phyloP scores from a whole-genome alignment of 2,329 filamentous ascomycete species.

The Aspergillus sp. region DNA sequence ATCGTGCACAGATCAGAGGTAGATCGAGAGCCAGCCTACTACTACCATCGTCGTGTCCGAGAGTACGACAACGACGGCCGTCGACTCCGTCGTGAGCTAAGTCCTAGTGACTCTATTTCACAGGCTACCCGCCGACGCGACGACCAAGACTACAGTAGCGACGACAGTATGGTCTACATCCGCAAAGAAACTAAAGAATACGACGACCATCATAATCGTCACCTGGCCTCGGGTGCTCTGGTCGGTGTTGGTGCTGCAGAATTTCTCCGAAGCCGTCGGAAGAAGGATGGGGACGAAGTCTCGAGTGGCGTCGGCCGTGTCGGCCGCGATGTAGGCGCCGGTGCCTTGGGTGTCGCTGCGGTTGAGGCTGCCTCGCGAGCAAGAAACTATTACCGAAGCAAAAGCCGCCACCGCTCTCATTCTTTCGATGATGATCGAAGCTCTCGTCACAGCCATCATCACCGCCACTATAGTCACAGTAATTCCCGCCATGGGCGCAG shows the following conservation, averaged over 20 bases:
- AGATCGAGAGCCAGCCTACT: slow-evolving; percentile 60
- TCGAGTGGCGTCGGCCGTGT: slow-evolving; percentile 52
- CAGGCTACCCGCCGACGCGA: slow-evolving; percentile 46
- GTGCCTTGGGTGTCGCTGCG: slow-evolving; percentile 61
- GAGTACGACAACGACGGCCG: slow-evolving; percentile 53
- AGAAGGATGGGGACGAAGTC: slow-evolving; percentile 55
- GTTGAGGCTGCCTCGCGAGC: slow-evolving; percentile 57
- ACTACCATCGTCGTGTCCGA: slow-evolving; percentile 58
- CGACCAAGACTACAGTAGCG: slow-evolving; percentile 53
- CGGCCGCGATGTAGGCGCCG: slow-evolving; percentile 57
- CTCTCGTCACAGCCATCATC: slow-evolving; percentile 30
- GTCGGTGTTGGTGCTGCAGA: slow-evolving; percentile 62
- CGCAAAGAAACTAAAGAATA: slow-evolving; percentile 50
- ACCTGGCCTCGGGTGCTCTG: slow-evolving; percentile 63
- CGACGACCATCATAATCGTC: slow-evolving; percentile 53
- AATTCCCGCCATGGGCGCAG: slow-evolving; percentile 35
- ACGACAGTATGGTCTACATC: slow-evolving; percentile 63
- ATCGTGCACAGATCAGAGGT: slow-evolving; percentile 59
- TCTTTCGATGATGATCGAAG: slow-evolving; percentile 42
- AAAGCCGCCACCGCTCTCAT: slow-evolving; percentile 44
- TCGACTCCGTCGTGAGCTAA: slow-evolving; percentile 46
- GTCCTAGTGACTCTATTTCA: slow-evolving; percentile 54
- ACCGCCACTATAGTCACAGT: slow-evolving; percentile 29
- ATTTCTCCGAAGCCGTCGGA: slow-evolving; percentile 58
- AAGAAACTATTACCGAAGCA: slow-evolving; percentile 50